These are phyloP conservation scores for Aspergillus glaucus DNA, from an alignment of 2,329 filamentous ascomycete genomes.

Conservation along the genomic window DNA sequence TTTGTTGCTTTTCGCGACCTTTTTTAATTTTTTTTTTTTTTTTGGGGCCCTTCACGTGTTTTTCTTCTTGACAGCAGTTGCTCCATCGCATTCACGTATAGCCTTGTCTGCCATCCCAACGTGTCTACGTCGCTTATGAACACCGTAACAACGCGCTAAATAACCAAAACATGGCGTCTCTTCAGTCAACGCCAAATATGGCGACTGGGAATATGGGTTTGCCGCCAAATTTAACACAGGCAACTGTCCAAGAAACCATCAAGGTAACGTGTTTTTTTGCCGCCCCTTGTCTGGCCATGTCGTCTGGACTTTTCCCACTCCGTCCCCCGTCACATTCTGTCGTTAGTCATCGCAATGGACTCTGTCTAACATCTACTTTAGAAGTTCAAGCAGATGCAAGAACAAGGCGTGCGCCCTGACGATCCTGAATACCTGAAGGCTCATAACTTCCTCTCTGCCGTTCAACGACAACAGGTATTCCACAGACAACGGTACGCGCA, in stretches of 20 bases:
- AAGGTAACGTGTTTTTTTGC: slow-evolving; percentile 28
- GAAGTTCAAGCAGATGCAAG: slow-evolving; percentile 88
- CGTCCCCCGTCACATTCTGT: not conserved
- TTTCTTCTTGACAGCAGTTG: not conserved
- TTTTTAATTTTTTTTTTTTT: not conserved
- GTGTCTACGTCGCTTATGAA: slow-evolving; percentile 23
- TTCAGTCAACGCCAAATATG: slow-evolving; percentile 65
- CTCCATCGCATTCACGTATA: not conserved
- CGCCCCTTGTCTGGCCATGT: not conserved
- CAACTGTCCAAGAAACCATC: slow-evolving; percentile 69
- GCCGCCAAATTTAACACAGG: slow-evolving; percentile 63
- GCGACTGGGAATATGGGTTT: slow-evolving; percentile 59
- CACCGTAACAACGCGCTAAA: slow-evolving; percentile 20
- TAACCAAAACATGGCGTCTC: slow-evolving; percentile 63
- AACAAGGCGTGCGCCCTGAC: slow-evolving; percentile 68
- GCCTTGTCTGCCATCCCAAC: slow-evolving; percentile 1
- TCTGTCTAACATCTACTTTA: slow-evolving; percentile 42
- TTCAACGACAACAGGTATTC: slow-evolving; percentile 59
- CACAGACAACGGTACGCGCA: slow-evolving; percentile 46
- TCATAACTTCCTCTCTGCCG: slow-evolving; percentile 64
- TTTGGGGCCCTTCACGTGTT: not conserved
- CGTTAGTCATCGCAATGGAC: not conserved
- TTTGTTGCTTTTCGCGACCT: not conserved
- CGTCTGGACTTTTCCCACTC: not conserved
- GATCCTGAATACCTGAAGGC: slow-evolving; percentile 86